phyloP scores from a whole-genome alignment of 2,329 filamentous ascomycete species.

The Orbilia quercus region DNA sequence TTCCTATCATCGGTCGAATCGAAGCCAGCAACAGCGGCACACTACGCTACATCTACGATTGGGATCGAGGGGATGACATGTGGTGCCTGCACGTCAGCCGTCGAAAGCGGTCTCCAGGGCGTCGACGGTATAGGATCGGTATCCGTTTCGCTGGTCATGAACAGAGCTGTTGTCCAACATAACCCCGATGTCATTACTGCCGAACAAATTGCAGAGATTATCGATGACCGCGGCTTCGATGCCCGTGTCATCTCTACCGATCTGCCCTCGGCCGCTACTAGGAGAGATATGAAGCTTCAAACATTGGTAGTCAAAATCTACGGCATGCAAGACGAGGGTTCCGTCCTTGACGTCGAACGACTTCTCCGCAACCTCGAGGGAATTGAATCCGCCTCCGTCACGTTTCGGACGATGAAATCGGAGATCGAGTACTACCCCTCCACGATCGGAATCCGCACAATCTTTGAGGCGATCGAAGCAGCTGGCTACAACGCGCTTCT shows the following conservation, averaged over 20 bases:
- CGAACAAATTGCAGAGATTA: conserved; percentile 80
- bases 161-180: conserved; percentile 88
- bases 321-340: conserved; percentile 75
- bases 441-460: conserved; percentile 78
- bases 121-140: conserved; percentile 84
- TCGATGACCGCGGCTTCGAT: conserved; percentile 91
- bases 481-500: conserved; percentile 88
- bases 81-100: conserved; percentile 91
- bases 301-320: conserved; percentile 85
- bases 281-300: conserved; percentile 63
- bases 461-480: conserved; percentile 85
- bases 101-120: conserved; percentile 82
- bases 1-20: conserved; percentile 66
- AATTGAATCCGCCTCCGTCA: conserved; percentile 78
- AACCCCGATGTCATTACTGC: conserved; percentile 76
- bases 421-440: conserved; percentile 78
- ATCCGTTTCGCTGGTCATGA: conserved; percentile 93
- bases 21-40: conserved; percentile 64
- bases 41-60: conserved; percentile 78
- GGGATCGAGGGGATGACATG: conserved; percentile 98
- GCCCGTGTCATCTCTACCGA: conserved; percentile 83
- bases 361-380: conserved; percentile 74
- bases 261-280: conserved; percentile 66
- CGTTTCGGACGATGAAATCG: conserved; percentile 77
- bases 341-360: conserved; percentile 78